Base-by-base conservation (phyloP, 139 green algal species). In the Dunaliella sp. region DNA sequence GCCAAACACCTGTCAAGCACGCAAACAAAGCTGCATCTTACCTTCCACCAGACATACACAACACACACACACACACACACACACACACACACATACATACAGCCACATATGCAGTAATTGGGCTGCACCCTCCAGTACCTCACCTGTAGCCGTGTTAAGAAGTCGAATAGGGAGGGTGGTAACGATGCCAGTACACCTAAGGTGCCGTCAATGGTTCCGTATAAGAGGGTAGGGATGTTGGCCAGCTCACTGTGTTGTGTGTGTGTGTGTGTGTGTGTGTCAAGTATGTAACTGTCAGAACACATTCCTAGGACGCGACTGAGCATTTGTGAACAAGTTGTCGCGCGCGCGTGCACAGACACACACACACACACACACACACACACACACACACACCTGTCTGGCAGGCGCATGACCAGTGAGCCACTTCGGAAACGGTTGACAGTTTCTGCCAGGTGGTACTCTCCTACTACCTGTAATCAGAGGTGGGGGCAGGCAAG, bases 361-460 rank as follows among this genome's bases (percentile, higher is more conserved):
- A n/a, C n/a, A n/a, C n/a, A n/a, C n/a, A n/a, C n/a, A n/a, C n/a
- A n/a, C n/a, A n/a, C n/a, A n/a, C n/a, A n/a, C n/a, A n/a, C n/a
- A n/a, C n/a, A n/a, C n/a, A n/a, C n/a, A n/a, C n/a, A n/a, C 16
- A 38, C 57, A 85, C 24, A 86, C 58, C 85, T 84, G 91, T 99
- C 97, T 0, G 97, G 95, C 79, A 97, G 86, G 38, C 93, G 92
- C 97, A 99, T 99, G n/a, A 99, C 97, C 28, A 99, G 89, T 16
- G 92, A 97, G 57, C 97, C 97, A 28, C 91, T 90, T 32, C 91
- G 89, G 88, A 99, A 95, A 48, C 93, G 87, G 90, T 99, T 99
- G 72, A 99, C 92, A 84, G 97, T 97, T 75, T 98, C 95, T 28
- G 97, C 97, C 25, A 98, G 80, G 90, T 99, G 95, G 87, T 93